A percentile compares a stretch with the other conserved stretches of the same genome.
Evolutionary conservation across 1,284 basidiomycete species (phyloP).

Genomic region (Takashimella tepidaria): DNA sequence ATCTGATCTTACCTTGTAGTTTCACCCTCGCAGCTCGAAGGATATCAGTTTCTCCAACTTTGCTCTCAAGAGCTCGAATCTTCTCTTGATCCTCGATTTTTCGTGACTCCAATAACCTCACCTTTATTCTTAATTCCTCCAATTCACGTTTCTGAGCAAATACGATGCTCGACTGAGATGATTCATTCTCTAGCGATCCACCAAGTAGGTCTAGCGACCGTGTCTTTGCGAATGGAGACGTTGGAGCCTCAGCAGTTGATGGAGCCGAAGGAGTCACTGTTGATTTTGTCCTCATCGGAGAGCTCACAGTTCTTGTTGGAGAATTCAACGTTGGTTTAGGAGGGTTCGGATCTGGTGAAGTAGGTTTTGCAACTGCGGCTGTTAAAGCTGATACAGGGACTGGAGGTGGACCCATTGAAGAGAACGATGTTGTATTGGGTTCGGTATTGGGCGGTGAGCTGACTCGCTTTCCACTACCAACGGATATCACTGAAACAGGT

Average conservation of each 20-base stretch:
- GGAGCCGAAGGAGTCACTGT: too few species aligned
- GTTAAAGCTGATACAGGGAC: neutral
- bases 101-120: slow-evolving; percentile 78
- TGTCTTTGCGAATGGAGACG: neutral
- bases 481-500: neutral
- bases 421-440: neutral
- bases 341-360: neutral
- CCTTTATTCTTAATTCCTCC: slow-evolving; percentile 76
- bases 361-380: neutral
- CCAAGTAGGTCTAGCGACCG: neutral
- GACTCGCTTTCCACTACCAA: neutral
- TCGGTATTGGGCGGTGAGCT: neutral
- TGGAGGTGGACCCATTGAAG: neutral
- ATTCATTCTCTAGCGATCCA: slow-evolving; percentile 13
- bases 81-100: slow-evolving; percentile 78
- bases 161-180: slow-evolving; percentile 11
- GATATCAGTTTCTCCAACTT: slow-evolving; percentile 73
- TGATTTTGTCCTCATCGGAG: too few species aligned
- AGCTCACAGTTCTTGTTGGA: neutral
- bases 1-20: slow-evolving; percentile 61
- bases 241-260: too few species aligned
- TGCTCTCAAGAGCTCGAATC: slow-evolving; percentile 76
- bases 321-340: too few species aligned
- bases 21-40: slow-evolving; percentile 82
- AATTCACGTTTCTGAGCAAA: slow-evolving; percentile 48